A percentile compares a stretch with the other conserved stretches of the same genome.
Conservation (phyloP, 2,329 filamentous ascomycete species). For the Aschersonia sp. region DNA sequence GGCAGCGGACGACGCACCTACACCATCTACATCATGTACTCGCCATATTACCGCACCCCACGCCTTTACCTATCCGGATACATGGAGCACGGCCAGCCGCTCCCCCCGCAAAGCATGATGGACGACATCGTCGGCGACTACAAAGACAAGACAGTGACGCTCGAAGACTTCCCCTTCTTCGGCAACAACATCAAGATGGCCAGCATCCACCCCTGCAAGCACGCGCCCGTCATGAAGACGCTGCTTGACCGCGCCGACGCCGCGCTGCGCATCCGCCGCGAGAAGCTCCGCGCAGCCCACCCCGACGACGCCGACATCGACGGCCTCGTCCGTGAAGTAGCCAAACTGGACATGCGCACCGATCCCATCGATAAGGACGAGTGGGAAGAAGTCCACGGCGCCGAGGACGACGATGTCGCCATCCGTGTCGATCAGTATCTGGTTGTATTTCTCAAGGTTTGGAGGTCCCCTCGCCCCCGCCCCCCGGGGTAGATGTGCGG, state of each 20-base stretch:
- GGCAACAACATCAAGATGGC: conserved; percentile 89
- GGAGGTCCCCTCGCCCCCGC: not conserved
- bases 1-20: conserved; percentile 76
- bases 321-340: conserved; percentile 71
- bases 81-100: conserved; percentile 60
- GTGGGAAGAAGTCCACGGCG: conserved; percentile 50
- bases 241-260: conserved; percentile 90
- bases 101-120: conserved; percentile 80
- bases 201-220: conserved; percentile 91
- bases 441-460: conserved; percentile 72
- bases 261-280: conserved; percentile 73
- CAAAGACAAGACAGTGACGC: conserved; percentile 95
- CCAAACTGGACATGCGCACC: conserved; percentile 43
- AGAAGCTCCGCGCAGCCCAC: conserved; percentile 57
- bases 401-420: conserved; percentile 55
- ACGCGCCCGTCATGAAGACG: conserved; percentile 96
- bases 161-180: conserved; percentile 95
- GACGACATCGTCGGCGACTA: conserved; percentile 94
- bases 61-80: conserved; percentile 93
- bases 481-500: too few species aligned
- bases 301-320: conserved; percentile 54
- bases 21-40: conserved; percentile 96
- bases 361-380: conserved; percentile 40
- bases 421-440: conserved; percentile 83
- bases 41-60: conserved; percentile 90